Conservation (phyloP, 1,284 basidiomycete species). For the Rhodotorula sp. region DNA sequence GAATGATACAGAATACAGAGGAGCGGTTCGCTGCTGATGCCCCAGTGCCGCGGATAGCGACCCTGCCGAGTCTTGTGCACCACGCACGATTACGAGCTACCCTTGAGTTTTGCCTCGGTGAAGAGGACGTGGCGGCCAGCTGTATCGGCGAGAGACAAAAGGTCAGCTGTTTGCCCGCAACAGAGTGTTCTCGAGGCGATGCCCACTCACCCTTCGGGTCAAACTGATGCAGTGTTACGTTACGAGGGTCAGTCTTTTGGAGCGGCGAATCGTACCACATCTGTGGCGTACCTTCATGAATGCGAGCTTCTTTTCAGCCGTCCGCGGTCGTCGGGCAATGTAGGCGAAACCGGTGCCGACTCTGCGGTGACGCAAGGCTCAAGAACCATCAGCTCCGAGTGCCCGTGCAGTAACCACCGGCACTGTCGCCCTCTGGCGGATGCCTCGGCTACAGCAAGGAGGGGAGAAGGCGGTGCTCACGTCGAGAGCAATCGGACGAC, state of each 20-base stretch:
- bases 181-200: neutral
- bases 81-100: slow-evolving; percentile 8
- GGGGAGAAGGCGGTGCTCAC: slow-evolving; percentile 4
- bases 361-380: neutral
- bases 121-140: slow-evolving; percentile 40
- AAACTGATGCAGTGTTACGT: slow-evolving; percentile 12
- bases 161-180: neutral
- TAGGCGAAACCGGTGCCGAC: slow-evolving; percentile 39
- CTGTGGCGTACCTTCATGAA: slow-evolving; percentile 35
- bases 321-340: slow-evolving; percentile 36
- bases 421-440: no score
- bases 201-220: slow-evolving; percentile 35
- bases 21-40: no score
- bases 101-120: slow-evolving; percentile 40
- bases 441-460: no score
- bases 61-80: neutral
- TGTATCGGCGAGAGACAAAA: neutral
- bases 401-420: neutral
- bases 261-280: no score
- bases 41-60: no score
- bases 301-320: slow-evolving; percentile 41
- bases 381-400: neutral
- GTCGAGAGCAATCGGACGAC: slow-evolving; percentile 36
- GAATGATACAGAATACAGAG: no score
- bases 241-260: neutral